These are phyloP conservation scores for Lodderomyces orthopsilosis DNA, from an alignment of 1,139 yeast genomes.

Conservation along the genomic window DNA sequence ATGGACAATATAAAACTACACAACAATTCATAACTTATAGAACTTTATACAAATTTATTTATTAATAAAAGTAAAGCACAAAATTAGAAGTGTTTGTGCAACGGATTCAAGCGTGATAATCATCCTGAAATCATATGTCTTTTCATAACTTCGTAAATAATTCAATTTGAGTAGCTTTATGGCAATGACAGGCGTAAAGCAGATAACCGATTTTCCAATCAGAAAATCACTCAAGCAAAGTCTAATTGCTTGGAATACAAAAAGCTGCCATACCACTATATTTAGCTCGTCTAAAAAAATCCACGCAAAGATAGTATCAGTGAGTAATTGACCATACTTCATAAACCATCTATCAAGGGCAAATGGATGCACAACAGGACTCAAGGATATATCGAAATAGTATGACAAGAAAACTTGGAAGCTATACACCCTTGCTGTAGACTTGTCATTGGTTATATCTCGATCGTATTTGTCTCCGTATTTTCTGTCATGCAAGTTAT, in stretches of 20 bases:
- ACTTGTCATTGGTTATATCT: background rate
- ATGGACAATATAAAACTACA: slow-evolving; percentile 14
- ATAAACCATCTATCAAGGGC: slow-evolving; percentile 15
- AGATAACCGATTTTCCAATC: slow-evolving; percentile 1
- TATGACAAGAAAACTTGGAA: slow-evolving; percentile 21
- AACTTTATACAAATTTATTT: background rate
- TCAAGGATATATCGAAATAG: slow-evolving; percentile 18
- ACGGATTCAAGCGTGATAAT: slow-evolving; percentile 8
- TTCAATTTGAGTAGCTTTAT: slow-evolving; percentile 19
- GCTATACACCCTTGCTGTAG: slow-evolving; percentile 2
- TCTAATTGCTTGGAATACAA: slow-evolving; percentile 7
- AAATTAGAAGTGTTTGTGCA: background rate
- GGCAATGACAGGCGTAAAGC: slow-evolving; percentile 8
- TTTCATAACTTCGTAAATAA: slow-evolving; percentile 15
- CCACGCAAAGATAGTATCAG: slow-evolving; percentile 9
- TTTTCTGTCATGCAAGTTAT: slow-evolving; percentile 7
- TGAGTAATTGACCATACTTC: slow-evolving; percentile 14
- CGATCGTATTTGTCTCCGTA: background rate
- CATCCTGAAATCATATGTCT: slow-evolving; percentile 8
- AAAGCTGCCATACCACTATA: slow-evolving; percentile 12
- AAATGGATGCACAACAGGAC: slow-evolving; percentile 9
- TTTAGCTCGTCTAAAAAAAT: slow-evolving; percentile 14
- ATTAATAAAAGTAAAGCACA: background rate
- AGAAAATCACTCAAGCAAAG: background rate
- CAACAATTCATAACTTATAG: background rate